phyloP scores from a whole-genome alignment of 2,329 filamentous ascomycete species.

The Nakataea oryzae region DNA sequence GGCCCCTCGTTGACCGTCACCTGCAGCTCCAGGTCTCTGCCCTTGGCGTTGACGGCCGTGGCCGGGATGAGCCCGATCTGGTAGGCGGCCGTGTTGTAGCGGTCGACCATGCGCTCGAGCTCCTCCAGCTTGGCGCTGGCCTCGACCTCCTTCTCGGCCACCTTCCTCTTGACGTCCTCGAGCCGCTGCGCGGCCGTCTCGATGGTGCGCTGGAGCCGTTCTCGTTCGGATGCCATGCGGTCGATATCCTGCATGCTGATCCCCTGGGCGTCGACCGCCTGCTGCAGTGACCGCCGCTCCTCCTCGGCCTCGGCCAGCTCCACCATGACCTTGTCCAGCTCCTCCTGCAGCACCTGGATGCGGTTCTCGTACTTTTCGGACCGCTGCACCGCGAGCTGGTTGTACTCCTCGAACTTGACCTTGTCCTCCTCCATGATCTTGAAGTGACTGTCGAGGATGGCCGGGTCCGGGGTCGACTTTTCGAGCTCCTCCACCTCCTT shows the following conservation, averaged over 20 bases:
- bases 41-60: constrained; percentile 76
- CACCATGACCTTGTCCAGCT: constrained; percentile 66
- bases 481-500: constrained; percentile 86
- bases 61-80: constrained; percentile 84
- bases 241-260: constrained; percentile 98
- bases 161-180: constrained; percentile 75
- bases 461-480: constrained; percentile 74
- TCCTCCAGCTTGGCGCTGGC: constrained; percentile 80
- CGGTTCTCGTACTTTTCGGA: constrained; percentile 81
- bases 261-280: constrained; percentile 81
- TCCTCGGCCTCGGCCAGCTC: constrained; percentile 74
- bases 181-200: constrained; percentile 66
- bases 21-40: constrained; percentile 72
- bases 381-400: constrained; percentile 70
- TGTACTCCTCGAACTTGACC: constrained; percentile 92
- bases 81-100: constrained; percentile 90
- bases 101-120: constrained; percentile 79
- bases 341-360: constrained; percentile 73
- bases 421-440: constrained; percentile 92
- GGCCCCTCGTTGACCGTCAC: constrained; percentile 71
- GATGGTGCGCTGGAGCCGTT: constrained; percentile 81
- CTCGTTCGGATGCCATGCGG: constrained; percentile 92
- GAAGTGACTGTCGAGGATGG: constrained; percentile 78
- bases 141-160: constrained; percentile 80
- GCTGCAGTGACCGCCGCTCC: constrained; percentile 70